phyloP scores from a whole-genome alignment of 2,329 filamentous ascomycete genomes.

The Sclerotinia trifoliorum region DNA sequence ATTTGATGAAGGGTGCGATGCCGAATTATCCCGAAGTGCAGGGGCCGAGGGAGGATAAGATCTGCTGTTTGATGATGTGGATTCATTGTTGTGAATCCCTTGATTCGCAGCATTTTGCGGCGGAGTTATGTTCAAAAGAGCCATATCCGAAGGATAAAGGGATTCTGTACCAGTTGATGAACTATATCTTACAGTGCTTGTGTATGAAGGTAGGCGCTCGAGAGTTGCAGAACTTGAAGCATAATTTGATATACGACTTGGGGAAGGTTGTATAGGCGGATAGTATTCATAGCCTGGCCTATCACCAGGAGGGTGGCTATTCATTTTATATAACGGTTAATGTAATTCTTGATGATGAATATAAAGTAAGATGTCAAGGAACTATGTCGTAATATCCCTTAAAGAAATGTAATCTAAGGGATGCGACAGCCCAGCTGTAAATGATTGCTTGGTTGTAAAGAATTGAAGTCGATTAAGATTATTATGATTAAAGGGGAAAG shows the following conservation, averaged over 20 bases:
- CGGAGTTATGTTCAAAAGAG: too few species aligned
- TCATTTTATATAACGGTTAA: neutral
- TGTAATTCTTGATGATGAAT: neutral
- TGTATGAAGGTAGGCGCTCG: too few species aligned
- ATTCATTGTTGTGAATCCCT: neutral
- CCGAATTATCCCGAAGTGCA: neutral
- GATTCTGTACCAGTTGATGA: neutral
- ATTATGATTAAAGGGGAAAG: neutral
- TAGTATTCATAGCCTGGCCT: neutral
- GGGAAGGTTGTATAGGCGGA: neutral
- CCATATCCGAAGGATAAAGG: neutral
- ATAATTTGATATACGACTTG: too few species aligned
- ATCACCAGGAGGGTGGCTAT: neutral
- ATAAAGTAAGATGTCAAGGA: neutral
- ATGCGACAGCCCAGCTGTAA: conserved; percentile 10
- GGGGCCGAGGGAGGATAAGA: neutral
- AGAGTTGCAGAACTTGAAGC: too few species aligned
- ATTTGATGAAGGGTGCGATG: neutral
- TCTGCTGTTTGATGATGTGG: neutral
- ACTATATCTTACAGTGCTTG: too few species aligned
- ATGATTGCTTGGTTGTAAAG: conserved; percentile 3
- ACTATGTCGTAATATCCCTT: neutral
- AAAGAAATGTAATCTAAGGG: neutral
- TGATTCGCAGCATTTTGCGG: too few species aligned
- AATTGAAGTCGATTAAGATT: conserved; percentile 9